A percentile compares a stretch with the other conserved stretches of the same genome.
phyloP scores from a whole-genome alignment of 2,329 filamentous ascomycete genomes.

The Colletotrichum chlorophyti region DNA sequence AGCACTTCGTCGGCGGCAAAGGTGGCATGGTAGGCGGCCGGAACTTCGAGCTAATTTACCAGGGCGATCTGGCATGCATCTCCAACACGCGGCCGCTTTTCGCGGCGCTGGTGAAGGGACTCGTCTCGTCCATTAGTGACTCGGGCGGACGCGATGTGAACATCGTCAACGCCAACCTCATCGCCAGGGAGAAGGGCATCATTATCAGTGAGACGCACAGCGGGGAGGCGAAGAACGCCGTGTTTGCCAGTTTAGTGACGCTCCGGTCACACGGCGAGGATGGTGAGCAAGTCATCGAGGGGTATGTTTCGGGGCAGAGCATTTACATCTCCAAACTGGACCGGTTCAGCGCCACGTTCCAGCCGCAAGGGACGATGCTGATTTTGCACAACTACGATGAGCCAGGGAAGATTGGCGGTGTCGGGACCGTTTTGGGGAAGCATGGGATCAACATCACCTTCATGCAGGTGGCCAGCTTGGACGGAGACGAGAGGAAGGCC shows the following conservation, averaged over 20 bases:
- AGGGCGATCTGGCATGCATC: constrained; percentile 74
- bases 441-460: constrained; percentile 80
- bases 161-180: constrained; percentile 80
- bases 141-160: constrained; percentile 74
- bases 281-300: constrained; percentile 61
- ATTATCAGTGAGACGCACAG: constrained; percentile 77
- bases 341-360: constrained; percentile 76
- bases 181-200: constrained; percentile 78
- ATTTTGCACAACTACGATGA: constrained; percentile 83
- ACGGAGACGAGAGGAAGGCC: constrained; percentile 39
- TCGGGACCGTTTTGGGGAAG: constrained; percentile 73
- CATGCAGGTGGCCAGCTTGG: constrained; percentile 74
- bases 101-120: constrained; percentile 79
- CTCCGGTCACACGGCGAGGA: constrained; percentile 59
- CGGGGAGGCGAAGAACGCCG: constrained; percentile 65
- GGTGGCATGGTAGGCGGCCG: constrained; percentile 63
- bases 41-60: constrained; percentile 78
- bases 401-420: constrained; percentile 82
- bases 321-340: constrained; percentile 77
- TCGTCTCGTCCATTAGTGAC: constrained; percentile 73
- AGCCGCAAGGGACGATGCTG: constrained; percentile 76
- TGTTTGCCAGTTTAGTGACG: constrained; percentile 75
- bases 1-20: constrained; percentile 65
- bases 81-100: constrained; percentile 81
- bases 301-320: constrained; percentile 69